These are phyloP conservation scores for Diphasiastrum complanatum DNA, from an alignment of 83 land plant genomes.

Conservation along the genomic window DNA sequence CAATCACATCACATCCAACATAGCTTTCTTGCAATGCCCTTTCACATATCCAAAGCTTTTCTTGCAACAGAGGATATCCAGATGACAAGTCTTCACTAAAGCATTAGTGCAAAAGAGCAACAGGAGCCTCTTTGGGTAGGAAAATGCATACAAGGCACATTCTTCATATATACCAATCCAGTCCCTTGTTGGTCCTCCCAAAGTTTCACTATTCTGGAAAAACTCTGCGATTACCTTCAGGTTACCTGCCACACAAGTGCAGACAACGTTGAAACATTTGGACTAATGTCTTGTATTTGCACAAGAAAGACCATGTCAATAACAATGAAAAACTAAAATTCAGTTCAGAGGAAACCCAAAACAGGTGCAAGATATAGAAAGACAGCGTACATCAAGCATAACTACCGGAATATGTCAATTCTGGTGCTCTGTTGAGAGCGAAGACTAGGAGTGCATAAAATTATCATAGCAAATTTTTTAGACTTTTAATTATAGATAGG, in stretches of 20 bases:
- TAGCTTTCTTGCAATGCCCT: too few species aligned
- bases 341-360: too few species aligned
- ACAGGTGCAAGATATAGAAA: too few species aligned
- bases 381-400: too few species aligned
- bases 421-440: too few species aligned
- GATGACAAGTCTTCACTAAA: background rate
- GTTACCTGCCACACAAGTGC: too few species aligned
- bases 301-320: background rate
- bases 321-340: too few species aligned
- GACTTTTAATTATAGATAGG: too few species aligned
- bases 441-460: too few species aligned
- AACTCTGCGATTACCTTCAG: constrained; percentile 85
- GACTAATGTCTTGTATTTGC: background rate
- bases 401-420: too few species aligned
- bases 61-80: background rate
- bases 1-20: background rate
- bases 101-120: background rate
- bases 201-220: constrained; percentile 76
- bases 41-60: background rate
- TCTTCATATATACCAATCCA: constrained; percentile 96
- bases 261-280: constrained; percentile 12
- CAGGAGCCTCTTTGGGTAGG: background rate
- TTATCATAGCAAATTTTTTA: too few species aligned
- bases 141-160: constrained; percentile 79
- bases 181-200: constrained; percentile 83